Base-by-base conservation (phyloP, 1,284 basidiomycete species). In the Albatrellus sp. region DNA sequence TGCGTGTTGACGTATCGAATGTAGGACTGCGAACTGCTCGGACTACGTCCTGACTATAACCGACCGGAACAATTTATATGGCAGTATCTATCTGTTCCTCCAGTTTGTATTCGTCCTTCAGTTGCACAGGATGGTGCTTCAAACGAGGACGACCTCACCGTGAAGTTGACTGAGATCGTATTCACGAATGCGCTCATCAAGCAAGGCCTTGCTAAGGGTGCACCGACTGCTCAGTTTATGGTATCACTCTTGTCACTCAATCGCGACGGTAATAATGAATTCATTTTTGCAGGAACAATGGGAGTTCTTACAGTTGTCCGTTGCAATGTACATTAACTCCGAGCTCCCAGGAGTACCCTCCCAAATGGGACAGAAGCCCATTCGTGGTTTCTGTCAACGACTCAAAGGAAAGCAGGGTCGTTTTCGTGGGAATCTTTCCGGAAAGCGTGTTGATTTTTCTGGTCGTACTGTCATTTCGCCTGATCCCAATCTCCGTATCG, bases 381-480 rank as follows among this genome's bases (percentile, higher is more conserved):
- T 93, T 54, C 80, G 92, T 48, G 96, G 96, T 12, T 97, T 98
- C 59, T 96, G 97, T 42, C 96, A 99, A 60, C 87, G 96, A 14
- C 70, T 99, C 47, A 99, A 98, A 68, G 96, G 96, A 37, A 99
- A 99, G 62, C 92, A 98, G 63, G 96, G 96, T 57, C 91, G 96
- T 46, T 98, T 99, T 69, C 79, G 96, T 62, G 96, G 96, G 28
- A 99, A 99, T 60, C 72, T 99, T 14, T 98, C 93, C 0, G 96
- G 96, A 50, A 99, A 99, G 64, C 90, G 96, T 64, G 96, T 99
- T 54, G 96, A 99, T 63, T 98, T 98, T 60, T 98, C 93, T 1
- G 96, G 85, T 13, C 85, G 96, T 56, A 99, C 96, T 5, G 96
- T 99, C 64, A 99, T 99, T 58, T 94, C 91, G 2, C 96, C 96